These are phyloP conservation scores for Yarrowia deformans DNA, from an alignment of 805 yeast genomes.

Conservation along the genomic window DNA sequence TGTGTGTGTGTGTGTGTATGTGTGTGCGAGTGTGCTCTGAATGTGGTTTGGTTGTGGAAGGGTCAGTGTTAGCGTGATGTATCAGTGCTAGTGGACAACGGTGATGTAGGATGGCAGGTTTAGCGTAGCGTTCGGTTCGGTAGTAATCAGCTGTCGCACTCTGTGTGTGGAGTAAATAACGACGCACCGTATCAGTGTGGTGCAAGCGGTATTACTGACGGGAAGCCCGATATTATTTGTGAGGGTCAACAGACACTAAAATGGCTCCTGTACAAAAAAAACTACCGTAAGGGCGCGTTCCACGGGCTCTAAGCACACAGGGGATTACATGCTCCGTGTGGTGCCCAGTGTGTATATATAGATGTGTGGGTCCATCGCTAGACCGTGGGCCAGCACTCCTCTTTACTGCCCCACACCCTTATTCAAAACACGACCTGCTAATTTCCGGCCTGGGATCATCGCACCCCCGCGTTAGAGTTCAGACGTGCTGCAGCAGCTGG, in stretches of 20 bases:
- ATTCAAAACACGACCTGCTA: constrained; percentile 14
- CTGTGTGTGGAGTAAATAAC: neutral
- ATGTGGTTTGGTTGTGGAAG: neutral
- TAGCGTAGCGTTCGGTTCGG: too few relatives aligned
- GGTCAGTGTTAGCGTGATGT: neutral
- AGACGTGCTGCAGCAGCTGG: neutral
- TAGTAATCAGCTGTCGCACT: neutral
- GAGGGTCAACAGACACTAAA: neutral
- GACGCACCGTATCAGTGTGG: neutral
- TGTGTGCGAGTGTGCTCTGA: too few relatives aligned
- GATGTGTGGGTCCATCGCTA: neutral
- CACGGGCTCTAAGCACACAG: neutral
- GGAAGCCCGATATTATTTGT: neutral
- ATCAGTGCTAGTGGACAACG: too few relatives aligned
- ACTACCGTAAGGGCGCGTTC: neutral
- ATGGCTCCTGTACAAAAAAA: neutral
- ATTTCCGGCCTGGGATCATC: constrained; percentile 29
- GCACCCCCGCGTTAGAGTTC: constrained; percentile 10
- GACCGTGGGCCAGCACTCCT: neutral
- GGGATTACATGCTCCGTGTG: neutral
- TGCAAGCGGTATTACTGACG: neutral
- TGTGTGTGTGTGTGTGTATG: neutral
- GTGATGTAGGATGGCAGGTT: too few relatives aligned
- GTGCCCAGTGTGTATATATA: neutral
- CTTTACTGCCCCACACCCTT: neutral